phyloP scores from a whole-genome alignment of 805 yeast species.

The Saturnispora hagleri region DNA sequence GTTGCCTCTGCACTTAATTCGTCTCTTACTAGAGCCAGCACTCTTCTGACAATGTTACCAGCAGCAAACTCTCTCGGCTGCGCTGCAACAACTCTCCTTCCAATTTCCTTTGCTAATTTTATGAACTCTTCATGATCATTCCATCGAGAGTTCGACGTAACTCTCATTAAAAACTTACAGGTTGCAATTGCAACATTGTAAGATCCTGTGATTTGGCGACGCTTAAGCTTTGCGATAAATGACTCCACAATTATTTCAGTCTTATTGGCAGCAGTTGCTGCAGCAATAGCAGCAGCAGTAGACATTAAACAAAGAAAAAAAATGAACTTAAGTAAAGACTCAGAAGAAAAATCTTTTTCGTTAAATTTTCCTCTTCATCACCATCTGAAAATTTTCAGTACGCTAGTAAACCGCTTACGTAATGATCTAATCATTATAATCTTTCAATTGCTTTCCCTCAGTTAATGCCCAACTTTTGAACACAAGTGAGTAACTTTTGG shows the following conservation, averaged over 20 bases:
- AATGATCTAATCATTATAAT: background rate
- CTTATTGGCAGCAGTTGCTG: conserved; percentile 18
- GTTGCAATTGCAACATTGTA: conserved; percentile 78
- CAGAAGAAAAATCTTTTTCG: background rate
- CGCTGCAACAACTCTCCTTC: conserved; percentile 59
- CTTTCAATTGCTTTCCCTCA: too few species aligned
- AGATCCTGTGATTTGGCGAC: conserved; percentile 79
- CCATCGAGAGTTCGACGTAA: conserved; percentile 88
- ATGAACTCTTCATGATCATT: conserved; percentile 64
- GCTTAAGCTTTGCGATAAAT: conserved; percentile 47
- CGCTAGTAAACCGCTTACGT: background rate
- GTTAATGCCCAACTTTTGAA: too few species aligned
- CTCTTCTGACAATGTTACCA: conserved; percentile 87
- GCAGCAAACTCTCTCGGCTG: conserved; percentile 84
- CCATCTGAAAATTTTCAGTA: background rate
- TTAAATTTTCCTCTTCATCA: background rate
- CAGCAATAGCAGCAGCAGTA: conserved; percentile 2
- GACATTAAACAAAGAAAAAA: background rate
- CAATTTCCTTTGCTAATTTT: conserved; percentile 61
- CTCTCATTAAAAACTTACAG: conserved; percentile 78
- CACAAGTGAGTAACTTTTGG: too few species aligned
- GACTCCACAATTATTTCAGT: conserved; percentile 26
- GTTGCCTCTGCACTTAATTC: conserved; percentile 49
- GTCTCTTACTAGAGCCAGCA: conserved; percentile 77
- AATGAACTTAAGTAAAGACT: background rate